Evolutionary conservation across 257 asterid genomes (phyloP).

Genomic region (Cruciata laevipes): DNA sequence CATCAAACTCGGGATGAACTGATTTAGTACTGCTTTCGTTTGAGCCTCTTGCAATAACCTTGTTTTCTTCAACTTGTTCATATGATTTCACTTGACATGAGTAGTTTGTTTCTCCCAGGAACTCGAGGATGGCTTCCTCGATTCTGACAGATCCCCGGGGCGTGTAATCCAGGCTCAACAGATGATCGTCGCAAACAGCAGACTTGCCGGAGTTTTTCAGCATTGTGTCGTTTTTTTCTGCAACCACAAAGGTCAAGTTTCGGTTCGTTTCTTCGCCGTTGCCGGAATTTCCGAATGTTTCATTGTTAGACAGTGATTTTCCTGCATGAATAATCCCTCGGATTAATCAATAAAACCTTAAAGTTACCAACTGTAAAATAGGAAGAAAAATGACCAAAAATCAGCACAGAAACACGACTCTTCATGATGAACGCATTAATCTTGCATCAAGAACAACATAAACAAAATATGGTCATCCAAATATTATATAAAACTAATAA

Average conservation of each 20-base stretch:
- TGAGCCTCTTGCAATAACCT: constrained; percentile 23
- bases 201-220: constrained; percentile 36
- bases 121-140: constrained; percentile 39
- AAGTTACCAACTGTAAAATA: too few species aligned
- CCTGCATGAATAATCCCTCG: constrained; percentile 40
- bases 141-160: constrained; percentile 31
- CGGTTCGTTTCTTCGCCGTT: constrained; percentile 23
- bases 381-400: background rate
- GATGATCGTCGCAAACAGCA: constrained; percentile 12
- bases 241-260: constrained; percentile 26
- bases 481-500: too few species aligned
- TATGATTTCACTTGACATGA: constrained; percentile 39
- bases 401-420: background rate
- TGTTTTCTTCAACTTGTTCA: constrained; percentile 17
- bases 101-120: constrained; percentile 38
- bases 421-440: background rate
- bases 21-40: constrained; percentile 38
- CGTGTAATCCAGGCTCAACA: constrained; percentile 24
- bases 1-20: constrained; percentile 66
- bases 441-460: background rate
- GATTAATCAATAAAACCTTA: constrained; percentile 1
- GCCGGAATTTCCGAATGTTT: constrained; percentile 26
- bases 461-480: background rate
- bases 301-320: constrained; percentile 30
- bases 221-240: constrained; percentile 30